Evolutionary conservation across 768 basidiomycete genomes (phyloP).

Genomic region (Suillus brevipes): DNA sequence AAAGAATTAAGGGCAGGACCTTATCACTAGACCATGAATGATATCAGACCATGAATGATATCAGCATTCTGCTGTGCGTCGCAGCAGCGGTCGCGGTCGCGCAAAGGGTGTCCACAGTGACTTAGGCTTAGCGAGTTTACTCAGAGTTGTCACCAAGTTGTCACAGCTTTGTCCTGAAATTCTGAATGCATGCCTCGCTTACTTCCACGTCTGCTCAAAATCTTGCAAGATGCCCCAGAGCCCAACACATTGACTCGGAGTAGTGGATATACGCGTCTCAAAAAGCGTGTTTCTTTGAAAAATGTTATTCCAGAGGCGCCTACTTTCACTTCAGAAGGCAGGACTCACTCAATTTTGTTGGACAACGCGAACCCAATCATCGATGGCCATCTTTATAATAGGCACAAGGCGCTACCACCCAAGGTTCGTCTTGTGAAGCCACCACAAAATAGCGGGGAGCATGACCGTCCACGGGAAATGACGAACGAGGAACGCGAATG

Average conservation of each 20-base stretch:
- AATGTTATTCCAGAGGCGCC: conserved; percentile 39
- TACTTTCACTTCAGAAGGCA: conserved; percentile 44
- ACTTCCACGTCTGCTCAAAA: conserved; percentile 60
- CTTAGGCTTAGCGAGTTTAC: neutral
- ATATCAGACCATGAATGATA: neutral
- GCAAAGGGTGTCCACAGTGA: neutral
- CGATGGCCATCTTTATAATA: conserved; percentile 45
- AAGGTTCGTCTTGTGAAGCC: conserved; percentile 33
- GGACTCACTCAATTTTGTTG: conserved; percentile 62
- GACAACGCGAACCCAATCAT: conserved; percentile 56
- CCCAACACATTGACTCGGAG: conserved; percentile 14
- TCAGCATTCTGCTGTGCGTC: neutral
- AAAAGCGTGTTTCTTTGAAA: conserved; percentile 36
- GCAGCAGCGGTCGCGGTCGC: neutral
- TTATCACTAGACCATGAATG: neutral
- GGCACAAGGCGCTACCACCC: conserved; percentile 62
- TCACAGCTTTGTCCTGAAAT: neutral
- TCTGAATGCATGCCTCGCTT: conserved; percentile 60
- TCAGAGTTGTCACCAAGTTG: too few relatives aligned
- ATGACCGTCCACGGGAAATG: conserved; percentile 58
- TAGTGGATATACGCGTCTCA: conserved; percentile 9
- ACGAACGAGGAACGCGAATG: conserved; percentile 58
- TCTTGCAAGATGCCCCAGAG: conserved; percentile 35
- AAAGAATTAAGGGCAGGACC: neutral
- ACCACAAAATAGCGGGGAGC: conserved; percentile 20